A percentile compares a stretch with the other conserved stretches of the same genome.
phyloP scores from a whole-genome alignment of 1,284 basidiomycete genomes.

The Coriolopsis trogii region DNA sequence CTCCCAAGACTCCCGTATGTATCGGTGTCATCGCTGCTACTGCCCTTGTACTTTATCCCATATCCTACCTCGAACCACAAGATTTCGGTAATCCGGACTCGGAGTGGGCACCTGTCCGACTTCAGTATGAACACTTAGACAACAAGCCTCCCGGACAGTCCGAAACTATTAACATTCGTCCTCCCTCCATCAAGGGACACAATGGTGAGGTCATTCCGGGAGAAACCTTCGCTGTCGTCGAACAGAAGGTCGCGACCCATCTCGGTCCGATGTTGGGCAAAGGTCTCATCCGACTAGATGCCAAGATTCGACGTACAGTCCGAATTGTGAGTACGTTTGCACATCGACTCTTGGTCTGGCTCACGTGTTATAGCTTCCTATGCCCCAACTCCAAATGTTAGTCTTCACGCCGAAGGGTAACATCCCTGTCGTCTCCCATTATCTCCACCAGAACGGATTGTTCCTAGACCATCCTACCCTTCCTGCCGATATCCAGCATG shows the following conservation, averaged over 20 bases:
- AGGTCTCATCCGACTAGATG: slow-evolving; percentile 85
- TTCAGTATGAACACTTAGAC: slow-evolving; percentile 70
- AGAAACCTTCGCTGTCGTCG: slow-evolving; percentile 84
- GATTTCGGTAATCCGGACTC: slow-evolving; percentile 45
- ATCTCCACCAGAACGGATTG: slow-evolving; percentile 68
- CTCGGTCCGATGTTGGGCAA: slow-evolving; percentile 82
- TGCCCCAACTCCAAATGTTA: slow-evolving; percentile 83
- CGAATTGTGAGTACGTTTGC: slow-evolving; percentile 58
- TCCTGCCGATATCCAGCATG: slow-evolving; percentile 57
- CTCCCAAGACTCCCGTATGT: slow-evolving; percentile 82
- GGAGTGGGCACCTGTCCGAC: slow-evolving; percentile 79
- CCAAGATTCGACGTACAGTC: slow-evolving; percentile 67
- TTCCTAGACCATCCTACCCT: slow-evolving; percentile 82
- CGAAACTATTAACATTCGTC: slow-evolving; percentile 83
- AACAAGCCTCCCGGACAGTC: slow-evolving; percentile 52
- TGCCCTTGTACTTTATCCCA: slow-evolving; percentile 86
- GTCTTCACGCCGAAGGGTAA: slow-evolving; percentile 94
- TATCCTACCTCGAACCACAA: slow-evolving; percentile 65
- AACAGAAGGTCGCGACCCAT: slow-evolving; percentile 77
- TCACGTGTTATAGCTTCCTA: slow-evolving; percentile 58
- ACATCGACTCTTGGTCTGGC: neutral
- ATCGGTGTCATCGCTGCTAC: slow-evolving; percentile 85
- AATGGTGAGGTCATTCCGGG: slow-evolving; percentile 55
- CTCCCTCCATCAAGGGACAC: slow-evolving; percentile 54
- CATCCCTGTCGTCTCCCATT: slow-evolving; percentile 78